Evolutionary conservation across 73 alveolate genomes (phyloP), one percentile per base, ranked within the genome.

Genomic region (Vitrella brassicaformis): DNA sequence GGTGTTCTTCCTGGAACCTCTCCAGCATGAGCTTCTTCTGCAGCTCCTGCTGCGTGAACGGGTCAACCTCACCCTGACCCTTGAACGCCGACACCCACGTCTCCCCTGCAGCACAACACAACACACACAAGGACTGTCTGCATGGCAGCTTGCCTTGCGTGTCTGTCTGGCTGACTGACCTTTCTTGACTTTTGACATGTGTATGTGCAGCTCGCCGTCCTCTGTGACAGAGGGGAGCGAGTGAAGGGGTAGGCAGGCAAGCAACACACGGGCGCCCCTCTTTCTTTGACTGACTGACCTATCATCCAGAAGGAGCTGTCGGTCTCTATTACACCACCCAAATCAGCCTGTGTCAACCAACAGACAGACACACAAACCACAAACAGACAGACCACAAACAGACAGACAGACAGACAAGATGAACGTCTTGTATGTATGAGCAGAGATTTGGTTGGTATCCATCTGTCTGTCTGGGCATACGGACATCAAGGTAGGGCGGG

Each of bases 21-120:
- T 88, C 94, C 71, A 88, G 82, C 80, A 88, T 76, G 86, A 88
- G 85, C 78, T 88, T 83, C 80, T 88, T 88, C 76, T 88, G 88
- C 47, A 88, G 66, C 80, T 88, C 94, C 78, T 88, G 86, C 82
- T 83, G 85, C 45, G 85, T 85, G 72, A 84, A 80, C 66, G 71
- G 78, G 75, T 88, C 86, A 72, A 88, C 39, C 86, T 74, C 80
- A 25, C 88, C 89, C 47, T 84, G 94, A 4, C 91, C 90, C 82
- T 88, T 88, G 72, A 88, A 82, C 25, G 88, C 94, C 31, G 85
- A 71, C 30, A 74, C 31, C 94, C 94, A 88, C 29, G 94, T 88
- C 80, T 88, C 89, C 0, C 87, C 93, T n/a, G n/a, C n/a, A n/a
- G n/a, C n/a, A n/a, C n/a, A n/a, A n/a, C n/a, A n/a, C n/a, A n/a